Conservation (phyloP, 2,329 filamentous ascomycete genomes). For the Pseudocercospora ulei region DNA sequence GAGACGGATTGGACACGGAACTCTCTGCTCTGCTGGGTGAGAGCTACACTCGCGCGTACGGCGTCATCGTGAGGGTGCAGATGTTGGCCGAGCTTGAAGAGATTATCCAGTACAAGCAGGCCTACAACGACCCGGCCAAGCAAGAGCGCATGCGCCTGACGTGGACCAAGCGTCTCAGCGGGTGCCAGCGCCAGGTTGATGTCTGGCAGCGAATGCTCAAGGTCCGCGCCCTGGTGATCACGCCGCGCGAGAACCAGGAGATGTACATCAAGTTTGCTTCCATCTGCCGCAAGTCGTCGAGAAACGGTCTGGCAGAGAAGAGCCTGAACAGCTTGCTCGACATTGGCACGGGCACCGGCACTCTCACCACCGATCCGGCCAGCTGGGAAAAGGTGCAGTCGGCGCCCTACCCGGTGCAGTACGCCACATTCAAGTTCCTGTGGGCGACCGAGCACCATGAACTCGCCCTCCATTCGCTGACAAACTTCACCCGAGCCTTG, state of each 20-base stretch:
- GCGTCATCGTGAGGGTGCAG: conserved; percentile 94
- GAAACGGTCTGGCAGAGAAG: conserved; percentile 90
- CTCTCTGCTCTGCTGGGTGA: conserved; percentile 93
- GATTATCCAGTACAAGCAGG: conserved; percentile 95
- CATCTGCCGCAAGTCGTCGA: conserved; percentile 88
- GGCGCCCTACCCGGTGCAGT: conserved; percentile 70
- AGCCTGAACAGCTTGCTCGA: conserved; percentile 84
- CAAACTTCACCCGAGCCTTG: conserved; percentile 52
- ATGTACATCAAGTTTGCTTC: conserved; percentile 99
- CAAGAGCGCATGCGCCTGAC: conserved; percentile 83
- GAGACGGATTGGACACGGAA: conserved; percentile 90
- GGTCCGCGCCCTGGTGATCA: conserved; percentile 81
- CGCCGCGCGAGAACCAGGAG: conserved; percentile 84
- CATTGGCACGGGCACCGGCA: conserved; percentile 44
- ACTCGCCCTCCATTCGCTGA: conserved; percentile 50
- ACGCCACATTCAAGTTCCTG: conserved; percentile 93
- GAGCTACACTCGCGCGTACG: conserved; percentile 94
- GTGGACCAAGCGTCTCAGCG: conserved; percentile 90
- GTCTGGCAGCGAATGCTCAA: conserved; percentile 98
- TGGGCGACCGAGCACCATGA: conserved; percentile 74
- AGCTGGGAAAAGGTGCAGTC: conserved; percentile 33
- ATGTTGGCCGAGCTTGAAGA: conserved; percentile 99
- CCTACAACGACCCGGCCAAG: conserved; percentile 65
- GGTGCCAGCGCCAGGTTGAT: conserved; percentile 93
- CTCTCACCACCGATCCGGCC: conserved; percentile 20